A percentile compares a stretch with the other conserved stretches of the same genome.
These are phyloP conservation scores for Rhododendron williamsianum DNA, from an alignment of 148 eudicot species.

Conservation along the genomic window DNA sequence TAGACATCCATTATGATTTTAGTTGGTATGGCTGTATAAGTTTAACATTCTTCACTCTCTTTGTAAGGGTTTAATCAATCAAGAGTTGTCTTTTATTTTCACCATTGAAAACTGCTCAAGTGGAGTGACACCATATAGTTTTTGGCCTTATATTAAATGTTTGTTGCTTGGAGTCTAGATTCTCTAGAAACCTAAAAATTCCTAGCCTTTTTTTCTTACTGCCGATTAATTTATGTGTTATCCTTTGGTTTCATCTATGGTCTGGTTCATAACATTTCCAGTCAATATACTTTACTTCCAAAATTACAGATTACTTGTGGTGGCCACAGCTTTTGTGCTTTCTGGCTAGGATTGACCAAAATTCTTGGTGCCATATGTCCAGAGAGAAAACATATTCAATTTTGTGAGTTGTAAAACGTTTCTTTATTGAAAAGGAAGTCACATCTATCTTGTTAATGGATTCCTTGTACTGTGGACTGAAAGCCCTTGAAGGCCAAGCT, in stretches of 20 bases:
- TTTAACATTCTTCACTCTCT: background rate
- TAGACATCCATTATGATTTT: background rate
- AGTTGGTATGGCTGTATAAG: background rate
- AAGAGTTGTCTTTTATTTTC: background rate
- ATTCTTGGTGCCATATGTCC: constrained; percentile 63
- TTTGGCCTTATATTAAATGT: background rate
- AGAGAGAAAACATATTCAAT: constrained; percentile 65
- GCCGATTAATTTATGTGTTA: background rate
- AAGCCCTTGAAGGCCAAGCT: constrained; percentile 76
- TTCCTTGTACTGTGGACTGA: constrained; percentile 85
- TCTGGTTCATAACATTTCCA: background rate
- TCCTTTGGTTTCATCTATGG: background rate
- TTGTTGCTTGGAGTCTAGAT: background rate
- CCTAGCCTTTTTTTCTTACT: background rate
- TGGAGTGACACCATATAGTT: background rate
- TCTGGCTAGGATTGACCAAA: constrained; percentile 83
- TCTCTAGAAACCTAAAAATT: background rate
- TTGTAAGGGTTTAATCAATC: background rate
- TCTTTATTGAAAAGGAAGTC: constrained; percentile 83
- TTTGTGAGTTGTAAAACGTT: constrained; percentile 65
- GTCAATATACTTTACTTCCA: background rate
- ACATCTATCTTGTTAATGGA: constrained; percentile 94
- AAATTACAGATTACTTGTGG: background rate
- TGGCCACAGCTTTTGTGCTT: constrained; percentile 65
- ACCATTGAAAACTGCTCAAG: background rate